phyloP scores from a whole-genome alignment of 352 stramenopile genomes.

The Phytophthora cactorum region DNA sequence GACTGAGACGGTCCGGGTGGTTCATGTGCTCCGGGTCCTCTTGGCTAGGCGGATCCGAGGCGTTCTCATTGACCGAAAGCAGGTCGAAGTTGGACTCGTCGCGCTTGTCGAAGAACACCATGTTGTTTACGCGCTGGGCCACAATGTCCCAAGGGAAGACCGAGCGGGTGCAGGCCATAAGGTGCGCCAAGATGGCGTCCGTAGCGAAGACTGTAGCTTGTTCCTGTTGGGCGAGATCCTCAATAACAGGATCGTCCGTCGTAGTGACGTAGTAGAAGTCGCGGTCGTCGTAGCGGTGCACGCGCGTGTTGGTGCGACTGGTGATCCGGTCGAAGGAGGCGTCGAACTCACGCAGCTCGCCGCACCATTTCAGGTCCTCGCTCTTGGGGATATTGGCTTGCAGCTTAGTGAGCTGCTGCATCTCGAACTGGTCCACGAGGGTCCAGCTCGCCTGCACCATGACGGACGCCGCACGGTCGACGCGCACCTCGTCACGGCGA shows the following conservation, averaged over 20 bases:
- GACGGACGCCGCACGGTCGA: slow-evolving; percentile 89
- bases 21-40: slow-evolving; percentile 95
- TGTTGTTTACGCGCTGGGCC: slow-evolving; percentile 92
- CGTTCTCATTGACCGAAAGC: slow-evolving; percentile 96
- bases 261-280: slow-evolving; percentile 98
- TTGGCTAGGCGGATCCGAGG: slow-evolving; percentile 88
- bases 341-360: slow-evolving; percentile 96
- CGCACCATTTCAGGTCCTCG: slow-evolving; percentile 95
- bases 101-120: slow-evolving; percentile 98
- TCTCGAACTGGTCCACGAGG: slow-evolving; percentile 96
- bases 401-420: slow-evolving; percentile 95
- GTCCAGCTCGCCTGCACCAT: slow-evolving; percentile 93
- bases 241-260: slow-evolving; percentile 96
- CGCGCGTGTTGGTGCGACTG: slow-evolving; percentile 78
- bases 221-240: slow-evolving; percentile 92
- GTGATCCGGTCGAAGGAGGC: slow-evolving; percentile 94
- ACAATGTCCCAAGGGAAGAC: slow-evolving; percentile 99
- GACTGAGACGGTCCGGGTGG: slow-evolving; percentile 94
- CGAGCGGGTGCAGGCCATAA: slow-evolving; percentile 96
- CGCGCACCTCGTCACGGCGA: slow-evolving; percentile 73
- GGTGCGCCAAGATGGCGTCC: slow-evolving; percentile 96
- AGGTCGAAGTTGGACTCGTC: slow-evolving; percentile 95
- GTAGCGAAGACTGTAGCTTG: slow-evolving; percentile 96
- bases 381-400: slow-evolving; percentile 87
- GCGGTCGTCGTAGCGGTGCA: slow-evolving; percentile 88